A percentile compares a stretch with the other conserved stretches of the same genome.
These are phyloP conservation scores for Naganishia sp. DNA, from an alignment of 1,284 basidiomycete species.

Conservation along the genomic window DNA sequence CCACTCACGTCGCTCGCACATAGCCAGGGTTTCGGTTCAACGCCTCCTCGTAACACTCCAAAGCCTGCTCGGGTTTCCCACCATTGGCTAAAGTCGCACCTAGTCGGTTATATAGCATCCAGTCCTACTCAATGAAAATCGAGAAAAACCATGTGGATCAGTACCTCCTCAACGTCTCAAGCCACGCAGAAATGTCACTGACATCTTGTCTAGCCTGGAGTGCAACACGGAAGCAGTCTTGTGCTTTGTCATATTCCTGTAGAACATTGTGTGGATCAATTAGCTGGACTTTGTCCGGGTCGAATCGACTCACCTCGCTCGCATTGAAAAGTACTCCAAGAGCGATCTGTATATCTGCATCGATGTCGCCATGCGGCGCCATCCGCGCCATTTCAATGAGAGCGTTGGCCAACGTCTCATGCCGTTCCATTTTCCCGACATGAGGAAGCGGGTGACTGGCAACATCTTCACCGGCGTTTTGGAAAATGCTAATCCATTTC, in stretches of 20 bases:
- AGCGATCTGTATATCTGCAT: conserved; percentile 94
- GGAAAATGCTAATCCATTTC: conserved; percentile 66
- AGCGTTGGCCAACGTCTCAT: conserved; percentile 44
- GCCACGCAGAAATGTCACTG: conserved; percentile 40
- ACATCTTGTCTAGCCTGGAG: conserved; percentile 84
- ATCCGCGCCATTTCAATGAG: conserved; percentile 54
- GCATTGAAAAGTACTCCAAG: conserved; percentile 91
- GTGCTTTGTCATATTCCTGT: conserved; percentile 85
- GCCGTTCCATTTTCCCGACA: conserved; percentile 32
- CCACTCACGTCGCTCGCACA: conserved; percentile 75
- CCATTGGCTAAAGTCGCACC: conserved; percentile 95
- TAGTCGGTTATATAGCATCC: conserved; percentile 92
- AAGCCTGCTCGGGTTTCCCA: conserved; percentile 77
- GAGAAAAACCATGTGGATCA: not conserved
- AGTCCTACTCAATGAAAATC: conserved; percentile 64
- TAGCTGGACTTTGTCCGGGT: conserved; percentile 23
- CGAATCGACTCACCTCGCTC: conserved; percentile 64
- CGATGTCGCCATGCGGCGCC: conserved; percentile 62
- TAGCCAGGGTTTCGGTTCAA: conserved; percentile 89
- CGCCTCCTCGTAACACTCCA: conserved; percentile 86
- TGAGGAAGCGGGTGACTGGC: conserved; percentile 42
- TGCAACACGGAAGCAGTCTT: conserved; percentile 91
- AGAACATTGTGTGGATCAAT: too few relatives aligned
- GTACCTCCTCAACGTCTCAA: conserved; percentile 14
- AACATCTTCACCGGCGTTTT: conserved; percentile 33